Conservation (phyloP, 208 protist genomes). For the Crithidia bombi region DNA sequence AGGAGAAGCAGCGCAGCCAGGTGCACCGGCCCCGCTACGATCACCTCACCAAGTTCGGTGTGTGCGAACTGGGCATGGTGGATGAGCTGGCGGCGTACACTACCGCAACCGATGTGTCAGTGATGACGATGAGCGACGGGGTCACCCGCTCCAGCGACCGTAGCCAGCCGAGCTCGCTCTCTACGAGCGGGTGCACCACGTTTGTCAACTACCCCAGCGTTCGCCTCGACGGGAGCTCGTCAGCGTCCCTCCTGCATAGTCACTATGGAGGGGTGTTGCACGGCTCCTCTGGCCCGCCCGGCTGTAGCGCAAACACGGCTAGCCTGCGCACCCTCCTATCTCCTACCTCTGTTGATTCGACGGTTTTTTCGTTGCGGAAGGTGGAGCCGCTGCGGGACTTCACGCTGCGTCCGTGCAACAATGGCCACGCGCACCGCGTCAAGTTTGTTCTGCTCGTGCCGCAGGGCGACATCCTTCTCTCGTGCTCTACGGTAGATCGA, state of each 20-base stretch:
- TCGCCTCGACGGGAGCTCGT: not conserved
- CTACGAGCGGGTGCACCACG: slow-evolving; percentile 18
- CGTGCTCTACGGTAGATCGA: slow-evolving; percentile 26
- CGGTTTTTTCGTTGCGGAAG: not conserved
- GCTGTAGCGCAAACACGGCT: not conserved
- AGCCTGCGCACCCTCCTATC: not conserved
- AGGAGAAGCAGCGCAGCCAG: not conserved
- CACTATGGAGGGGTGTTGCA: not conserved
- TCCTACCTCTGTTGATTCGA: not conserved
- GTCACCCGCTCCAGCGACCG: not conserved
- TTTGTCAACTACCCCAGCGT: slow-evolving; percentile 12
- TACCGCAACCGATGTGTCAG: not conserved
- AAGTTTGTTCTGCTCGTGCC: slow-evolving; percentile 23
- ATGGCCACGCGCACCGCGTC: slow-evolving; percentile 25
- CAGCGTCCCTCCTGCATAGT: not conserved
- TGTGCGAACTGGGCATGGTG: slow-evolving; percentile 26
- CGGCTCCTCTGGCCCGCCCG: not conserved
- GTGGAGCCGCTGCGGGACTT: slow-evolving; percentile 8
- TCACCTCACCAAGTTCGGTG: slow-evolving; percentile 31
- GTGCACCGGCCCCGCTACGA: slow-evolving; percentile 13
- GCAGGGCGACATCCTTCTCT: slow-evolving; percentile 26
- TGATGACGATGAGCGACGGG: slow-evolving; percentile 4
- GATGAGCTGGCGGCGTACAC: slow-evolving; percentile 29
- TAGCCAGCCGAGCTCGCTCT: slow-evolving; percentile 21
- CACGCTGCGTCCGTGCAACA: slow-evolving; percentile 14